Evolutionary conservation across 2,329 filamentous ascomycete species (phyloP), one percentile per base, ranked within the genome.

Genomic region (Fusarium cyanostomum): DNA sequence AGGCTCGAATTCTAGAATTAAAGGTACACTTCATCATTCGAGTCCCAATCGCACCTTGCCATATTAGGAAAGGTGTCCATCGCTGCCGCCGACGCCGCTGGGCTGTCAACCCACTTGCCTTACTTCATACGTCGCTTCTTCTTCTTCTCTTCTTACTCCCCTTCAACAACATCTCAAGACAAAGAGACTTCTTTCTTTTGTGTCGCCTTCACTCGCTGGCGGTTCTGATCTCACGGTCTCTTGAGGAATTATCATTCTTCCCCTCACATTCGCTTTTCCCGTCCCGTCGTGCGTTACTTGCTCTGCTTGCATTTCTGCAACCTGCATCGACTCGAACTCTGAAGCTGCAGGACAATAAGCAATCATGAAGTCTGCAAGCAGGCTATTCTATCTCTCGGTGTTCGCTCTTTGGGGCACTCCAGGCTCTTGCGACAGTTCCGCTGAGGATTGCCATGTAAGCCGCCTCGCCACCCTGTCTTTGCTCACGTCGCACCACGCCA

Each of bases 401-500:
- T 85, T 87, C 74, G 77, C 84, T 59, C 81, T 86, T 56, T 86
- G 81, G 83, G 79, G 78, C 31, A 71, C 79, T 38, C 76, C 80
- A 38, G 80, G 77, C 21, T 77, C 76, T 67, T 86, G 84, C 72
- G 70, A 73, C 45, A 74, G 67, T 54, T 69, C 75, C 59, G 75
- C 81, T 69, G 80, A 83, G 74, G 80, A 80, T 68, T 87, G 84
- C 70, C 77, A 80, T 75, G 84, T 86, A 84, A 72, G 84, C 78
- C 31, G 54, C 39, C 53, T 50, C 34, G 48, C 59, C 39, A 45
- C 45, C 16, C 26, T 39, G 34, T 46, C 30, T 52, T 45, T 31
- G 43, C 35, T 24, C 39, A 44, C 30, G 15, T 26, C 31, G n/a
- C 15, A 21, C 16, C 9, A 39, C 15, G 24, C 42, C 46, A 18